These are phyloP conservation scores for Phialophora chinensis DNA, from an alignment of 2,329 filamentous ascomycete species.

Conservation along the genomic window DNA sequence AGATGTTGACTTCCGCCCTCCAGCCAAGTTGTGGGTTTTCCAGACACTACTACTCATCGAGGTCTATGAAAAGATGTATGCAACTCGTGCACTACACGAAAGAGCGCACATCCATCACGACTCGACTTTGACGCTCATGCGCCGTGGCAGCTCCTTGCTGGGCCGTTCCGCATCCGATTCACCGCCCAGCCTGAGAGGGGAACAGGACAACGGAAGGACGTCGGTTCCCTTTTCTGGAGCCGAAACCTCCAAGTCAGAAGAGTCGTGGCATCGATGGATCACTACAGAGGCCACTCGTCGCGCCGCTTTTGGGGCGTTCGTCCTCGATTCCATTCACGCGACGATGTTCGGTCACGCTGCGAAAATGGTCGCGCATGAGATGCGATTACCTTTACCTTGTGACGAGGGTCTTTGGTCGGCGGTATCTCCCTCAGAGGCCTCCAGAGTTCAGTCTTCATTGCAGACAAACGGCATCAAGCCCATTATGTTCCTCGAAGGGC, in stretches of 20 bases:
- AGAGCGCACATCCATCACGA: constrained; percentile 96
- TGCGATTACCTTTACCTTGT: constrained; percentile 87
- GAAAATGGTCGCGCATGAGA: constrained; percentile 95
- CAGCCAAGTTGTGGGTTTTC: constrained; percentile 95
- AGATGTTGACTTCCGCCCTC: constrained; percentile 85
- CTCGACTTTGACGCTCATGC: constrained; percentile 93
- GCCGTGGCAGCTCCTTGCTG: constrained; percentile 86
- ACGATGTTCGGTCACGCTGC: constrained; percentile 98
- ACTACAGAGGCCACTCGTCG: constrained; percentile 88
- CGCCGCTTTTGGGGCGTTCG: constrained; percentile 90
- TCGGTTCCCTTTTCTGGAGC: constrained; percentile 57
- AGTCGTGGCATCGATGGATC: constrained; percentile 97
- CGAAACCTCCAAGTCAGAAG: constrained; percentile 70
- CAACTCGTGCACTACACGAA: constrained; percentile 88
- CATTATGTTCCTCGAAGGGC: constrained; percentile 84
- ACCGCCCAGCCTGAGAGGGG: constrained; percentile 74
- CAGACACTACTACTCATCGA: constrained; percentile 88
- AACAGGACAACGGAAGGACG: constrained; percentile 50
- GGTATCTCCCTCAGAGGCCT: constrained; percentile 83
- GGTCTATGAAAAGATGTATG: constrained; percentile 97
- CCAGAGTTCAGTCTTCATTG: constrained; percentile 79
- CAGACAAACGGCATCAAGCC: constrained; percentile 82
- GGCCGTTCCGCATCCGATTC: constrained; percentile 84
- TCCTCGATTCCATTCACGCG: constrained; percentile 93
- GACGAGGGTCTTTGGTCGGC: constrained; percentile 94